Conservation (phyloP, 2,329 filamentous ascomycete genomes). For the Phialocephala sp. region DNA sequence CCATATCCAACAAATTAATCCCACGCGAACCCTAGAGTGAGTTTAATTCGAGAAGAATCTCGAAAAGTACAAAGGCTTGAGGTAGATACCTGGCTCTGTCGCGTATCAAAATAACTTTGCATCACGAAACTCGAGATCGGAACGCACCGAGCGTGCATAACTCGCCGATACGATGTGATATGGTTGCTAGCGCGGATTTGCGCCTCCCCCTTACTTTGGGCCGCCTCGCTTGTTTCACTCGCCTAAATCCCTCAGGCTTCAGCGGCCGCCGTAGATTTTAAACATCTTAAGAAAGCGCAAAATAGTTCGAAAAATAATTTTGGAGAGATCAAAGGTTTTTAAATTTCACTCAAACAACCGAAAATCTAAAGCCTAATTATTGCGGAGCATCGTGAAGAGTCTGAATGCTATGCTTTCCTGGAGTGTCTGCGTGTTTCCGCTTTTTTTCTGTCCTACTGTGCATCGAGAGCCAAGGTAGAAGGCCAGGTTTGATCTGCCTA, state of each 20-base stretch:
- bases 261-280: too few relatives aligned
- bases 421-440: too few relatives aligned
- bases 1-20: neutral
- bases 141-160: conserved; percentile 1
- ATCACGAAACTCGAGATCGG: neutral
- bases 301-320: too few relatives aligned
- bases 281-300: too few relatives aligned
- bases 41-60: neutral
- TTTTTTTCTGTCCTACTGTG: too few relatives aligned
- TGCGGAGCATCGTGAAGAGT: too few relatives aligned
- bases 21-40: neutral
- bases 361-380: too few relatives aligned
- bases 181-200: neutral
- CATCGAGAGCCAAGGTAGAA: too few relatives aligned
- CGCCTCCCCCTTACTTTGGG: neutral
- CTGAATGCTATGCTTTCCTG: too few relatives aligned
- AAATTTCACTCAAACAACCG: too few relatives aligned
- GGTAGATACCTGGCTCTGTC: neutral
- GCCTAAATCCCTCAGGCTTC: neutral
- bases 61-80: neutral
- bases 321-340: too few relatives aligned
- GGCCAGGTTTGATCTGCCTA: too few relatives aligned
- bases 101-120: neutral
- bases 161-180: neutral
- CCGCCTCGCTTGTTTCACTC: conserved; percentile 6